phyloP scores from a whole-genome alignment of 2,329 filamentous ascomycete species.

The Furcasterigmium furcatum region DNA sequence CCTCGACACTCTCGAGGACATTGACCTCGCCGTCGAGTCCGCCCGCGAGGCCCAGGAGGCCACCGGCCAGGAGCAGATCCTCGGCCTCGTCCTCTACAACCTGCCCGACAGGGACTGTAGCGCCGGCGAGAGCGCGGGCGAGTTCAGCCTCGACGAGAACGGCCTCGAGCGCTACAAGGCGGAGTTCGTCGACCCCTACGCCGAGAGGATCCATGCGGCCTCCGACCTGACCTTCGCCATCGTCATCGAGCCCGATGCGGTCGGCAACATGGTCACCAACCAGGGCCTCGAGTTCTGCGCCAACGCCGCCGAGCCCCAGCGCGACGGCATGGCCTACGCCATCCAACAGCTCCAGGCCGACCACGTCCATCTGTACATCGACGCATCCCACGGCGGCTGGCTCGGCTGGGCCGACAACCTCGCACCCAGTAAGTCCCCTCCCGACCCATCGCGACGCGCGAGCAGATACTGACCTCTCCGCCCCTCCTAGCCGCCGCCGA shows the following conservation, averaged over 20 bases:
- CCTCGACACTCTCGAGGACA: slow-evolving; percentile 28
- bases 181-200: slow-evolving; percentile 34
- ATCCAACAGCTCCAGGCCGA: slow-evolving; percentile 32
- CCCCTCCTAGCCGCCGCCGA: slow-evolving; percentile 28
- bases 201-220: slow-evolving; percentile 30
- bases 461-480: slow-evolving; percentile 1
- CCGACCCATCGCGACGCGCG: neutral
- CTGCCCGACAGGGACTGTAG: slow-evolving; percentile 42
- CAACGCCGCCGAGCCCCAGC: slow-evolving; percentile 31
- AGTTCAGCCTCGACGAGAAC: slow-evolving; percentile 29
- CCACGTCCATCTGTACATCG: slow-evolving; percentile 36
- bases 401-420: slow-evolving; percentile 37
- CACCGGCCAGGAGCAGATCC: slow-evolving; percentile 32
- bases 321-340: slow-evolving; percentile 37
- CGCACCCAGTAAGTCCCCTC: slow-evolving; percentile 23
- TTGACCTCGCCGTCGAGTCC: slow-evolving; percentile 33
- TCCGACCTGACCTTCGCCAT: slow-evolving; percentile 36
- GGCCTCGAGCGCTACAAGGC: slow-evolving; percentile 36
- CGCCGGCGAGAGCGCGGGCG: slow-evolving; percentile 35
- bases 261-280: slow-evolving; percentile 40
- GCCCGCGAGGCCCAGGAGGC: slow-evolving; percentile 28
- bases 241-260: slow-evolving; percentile 39
- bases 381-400: slow-evolving; percentile 40
- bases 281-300: slow-evolving; percentile 28
- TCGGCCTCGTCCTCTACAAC: slow-evolving; percentile 41